Base-by-base conservation (phyloP, 2,329 filamentous ascomycete species). In the Graphium sp. region DNA sequence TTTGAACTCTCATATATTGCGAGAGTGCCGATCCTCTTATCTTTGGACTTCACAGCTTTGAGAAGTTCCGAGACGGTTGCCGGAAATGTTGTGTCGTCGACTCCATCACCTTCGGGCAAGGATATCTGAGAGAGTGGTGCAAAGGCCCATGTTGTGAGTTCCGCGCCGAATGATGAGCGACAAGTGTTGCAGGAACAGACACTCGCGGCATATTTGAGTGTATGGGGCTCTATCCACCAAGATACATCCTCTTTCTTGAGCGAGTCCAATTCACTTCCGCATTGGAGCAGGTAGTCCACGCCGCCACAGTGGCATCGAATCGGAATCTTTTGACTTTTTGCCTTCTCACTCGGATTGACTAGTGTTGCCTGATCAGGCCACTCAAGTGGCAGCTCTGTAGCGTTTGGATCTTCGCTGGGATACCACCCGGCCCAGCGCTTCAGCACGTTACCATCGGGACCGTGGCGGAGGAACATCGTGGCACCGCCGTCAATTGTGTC, bases 401-500 rank as follows among this genome's bases (percentile, higher is more conserved):
- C 48, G 4, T 33, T 20, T 0, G 34, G 28, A 0, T 33, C 26
- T 3, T 28, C 22, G n/a, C n/a, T n/a, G n/a, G n/a, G n/a, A n/a
- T n/a, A n/a, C n/a, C n/a, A n/a, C 1, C 37, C 44, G 8, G 30
- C 34, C 52, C 48, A 55, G 1, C 42, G 32, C 6, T 37, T 38
- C 1, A 41, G 29, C 4, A 18, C 32, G 7, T 19, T 28, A 1
- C 46, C 49, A 24, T 49, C 43, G 1, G 36, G 30, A 0, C 43
- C 29, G 6, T 45, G 36, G 16, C 45, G 47, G 5, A 66, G 38
- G 60, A 60, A 69, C 2, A 50, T 39, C 3, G 52, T 52, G 2
- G 61, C 51, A 0, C 66, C 65, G 3, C 64, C 65, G 37, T 71
- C 65, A 2, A 49, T 17, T 1, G 65, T 69, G 31, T 68, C 62